phyloP scores from a whole-genome alignment of 345 rosid genomes.

The Bretschneidera sinensis region DNA sequence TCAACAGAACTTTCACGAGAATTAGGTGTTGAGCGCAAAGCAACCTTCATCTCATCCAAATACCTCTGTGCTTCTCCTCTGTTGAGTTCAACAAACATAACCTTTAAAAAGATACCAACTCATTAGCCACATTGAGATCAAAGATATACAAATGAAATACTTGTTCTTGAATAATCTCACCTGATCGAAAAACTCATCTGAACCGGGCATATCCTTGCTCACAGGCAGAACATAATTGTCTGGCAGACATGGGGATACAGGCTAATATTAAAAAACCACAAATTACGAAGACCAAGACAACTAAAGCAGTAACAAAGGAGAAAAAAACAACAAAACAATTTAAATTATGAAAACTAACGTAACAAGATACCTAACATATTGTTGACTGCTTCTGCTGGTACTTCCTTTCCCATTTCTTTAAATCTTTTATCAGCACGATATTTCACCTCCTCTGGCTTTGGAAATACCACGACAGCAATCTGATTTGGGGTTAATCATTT shows the following conservation, averaged over 20 bases:
- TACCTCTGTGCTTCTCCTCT: no score
- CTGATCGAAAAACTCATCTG: slow-evolving; percentile 28
- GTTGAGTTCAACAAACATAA: no score
- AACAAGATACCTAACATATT: slow-evolving; percentile 35
- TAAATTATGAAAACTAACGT: no score
- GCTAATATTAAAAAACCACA: background rate
- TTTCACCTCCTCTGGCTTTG: slow-evolving; percentile 26
- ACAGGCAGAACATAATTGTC: slow-evolving; percentile 25
- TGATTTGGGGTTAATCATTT: slow-evolving; percentile 18
- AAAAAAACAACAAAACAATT: background rate
- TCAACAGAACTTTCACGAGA: slow-evolving; percentile 11
- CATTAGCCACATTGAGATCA: slow-evolving; percentile 5
- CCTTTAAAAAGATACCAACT: slow-evolving; percentile 13
- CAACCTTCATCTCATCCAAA: no score
- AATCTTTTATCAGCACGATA: slow-evolving; percentile 23
- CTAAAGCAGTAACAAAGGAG: background rate
- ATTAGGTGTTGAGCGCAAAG: slow-evolving; percentile 22
- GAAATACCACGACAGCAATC: slow-evolving; percentile 31
- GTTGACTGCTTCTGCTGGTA: slow-evolving; percentile 23
- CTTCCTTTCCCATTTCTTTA: slow-evolving; percentile 34
- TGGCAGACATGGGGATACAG: slow-evolving; percentile 9
- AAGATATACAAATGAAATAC: background rate
- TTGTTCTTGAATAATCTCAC: slow-evolving; percentile 1
- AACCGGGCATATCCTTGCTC: slow-evolving; percentile 19
- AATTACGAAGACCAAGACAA: background rate